phyloP scores from a whole-genome alignment of 2,329 filamentous ascomycete genomes.

The Diaporthe longicolla region DNA sequence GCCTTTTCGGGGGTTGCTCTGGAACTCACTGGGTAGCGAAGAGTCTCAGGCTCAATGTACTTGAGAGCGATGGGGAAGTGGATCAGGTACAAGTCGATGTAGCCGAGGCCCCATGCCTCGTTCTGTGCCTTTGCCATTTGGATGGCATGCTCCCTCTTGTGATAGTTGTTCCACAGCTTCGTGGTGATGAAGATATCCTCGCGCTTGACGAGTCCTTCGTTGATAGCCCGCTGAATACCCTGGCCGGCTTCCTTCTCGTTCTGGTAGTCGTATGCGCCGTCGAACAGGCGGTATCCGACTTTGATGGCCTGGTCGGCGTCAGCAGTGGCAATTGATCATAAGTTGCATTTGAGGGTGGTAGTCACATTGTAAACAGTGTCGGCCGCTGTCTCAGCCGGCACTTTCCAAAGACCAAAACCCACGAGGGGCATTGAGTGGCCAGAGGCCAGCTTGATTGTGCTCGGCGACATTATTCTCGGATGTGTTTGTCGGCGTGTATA shows the following conservation, averaged over 20 bases:
- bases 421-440: conserved; percentile 7
- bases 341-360: not conserved
- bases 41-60: not conserved
- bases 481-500: not conserved
- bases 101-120: conserved; percentile 1
- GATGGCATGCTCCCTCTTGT: conserved; percentile 1
- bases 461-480: not conserved
- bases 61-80: conserved; percentile 1
- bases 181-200: conserved; percentile 15
- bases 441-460: conserved; percentile 12
- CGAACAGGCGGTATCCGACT: conserved; percentile 3
- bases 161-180: conserved; percentile 16
- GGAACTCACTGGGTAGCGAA: not conserved
- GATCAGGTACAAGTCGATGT: conserved; percentile 3
- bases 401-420: not conserved
- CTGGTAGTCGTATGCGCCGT: conserved; percentile 12
- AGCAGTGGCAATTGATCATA: not conserved
- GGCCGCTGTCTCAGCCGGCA: conserved; percentile 15
- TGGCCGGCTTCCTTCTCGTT: conserved; percentile 4
- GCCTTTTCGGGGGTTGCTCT: not conserved
- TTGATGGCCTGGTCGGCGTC: not conserved
- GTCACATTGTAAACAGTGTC: conserved; percentile 1
- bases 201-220: conserved; percentile 4
- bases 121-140: conserved; percentile 11
- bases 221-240: conserved; percentile 3